phyloP scores from a whole-genome alignment of 768 basidiomycete species.

The Lepiota brunneoincarnata region DNA sequence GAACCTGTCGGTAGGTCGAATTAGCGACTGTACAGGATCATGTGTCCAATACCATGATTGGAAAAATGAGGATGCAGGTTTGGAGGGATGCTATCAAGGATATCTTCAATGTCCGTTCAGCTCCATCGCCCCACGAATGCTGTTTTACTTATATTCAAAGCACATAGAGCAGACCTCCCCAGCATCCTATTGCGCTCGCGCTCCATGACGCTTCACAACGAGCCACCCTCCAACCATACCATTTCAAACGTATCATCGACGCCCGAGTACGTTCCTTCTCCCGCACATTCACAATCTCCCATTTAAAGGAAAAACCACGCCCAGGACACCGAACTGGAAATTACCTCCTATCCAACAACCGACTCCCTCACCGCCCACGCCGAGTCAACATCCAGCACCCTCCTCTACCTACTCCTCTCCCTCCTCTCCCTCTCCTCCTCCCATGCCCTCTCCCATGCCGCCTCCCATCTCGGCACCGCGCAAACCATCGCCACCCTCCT shows the following conservation, averaged over 20 bases:
- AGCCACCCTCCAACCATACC: conserved; percentile 61
- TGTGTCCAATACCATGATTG: conserved; percentile 70
- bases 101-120: conserved; percentile 54
- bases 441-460: conserved; percentile 61
- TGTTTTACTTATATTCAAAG: conserved; percentile 14
- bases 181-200: conserved; percentile 79
- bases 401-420: conserved; percentile 74
- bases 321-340: conserved; percentile 66
- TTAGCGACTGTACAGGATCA: conserved; percentile 74
- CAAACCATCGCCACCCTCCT: conserved; percentile 70
- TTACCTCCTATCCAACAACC: conserved; percentile 61
- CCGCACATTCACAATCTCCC: neutral
- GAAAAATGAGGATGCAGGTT: conserved; percentile 85
- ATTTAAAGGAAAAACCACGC: neutral
- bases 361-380: conserved; percentile 71
- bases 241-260: conserved; percentile 80
- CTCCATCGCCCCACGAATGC: conserved; percentile 11
- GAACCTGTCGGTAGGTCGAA: conserved; percentile 52
- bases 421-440: conserved; percentile 51
- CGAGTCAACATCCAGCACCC: conserved; percentile 77
- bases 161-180: conserved; percentile 67
- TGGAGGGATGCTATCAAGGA: conserved; percentile 80
- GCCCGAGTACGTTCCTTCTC: conserved; percentile 70
- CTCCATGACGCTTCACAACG: conserved; percentile 53
- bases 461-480: conserved; percentile 78